These are phyloP conservation scores for Candida tibetensis DNA, from an alignment of 805 yeast genomes.

Conservation along the genomic window DNA sequence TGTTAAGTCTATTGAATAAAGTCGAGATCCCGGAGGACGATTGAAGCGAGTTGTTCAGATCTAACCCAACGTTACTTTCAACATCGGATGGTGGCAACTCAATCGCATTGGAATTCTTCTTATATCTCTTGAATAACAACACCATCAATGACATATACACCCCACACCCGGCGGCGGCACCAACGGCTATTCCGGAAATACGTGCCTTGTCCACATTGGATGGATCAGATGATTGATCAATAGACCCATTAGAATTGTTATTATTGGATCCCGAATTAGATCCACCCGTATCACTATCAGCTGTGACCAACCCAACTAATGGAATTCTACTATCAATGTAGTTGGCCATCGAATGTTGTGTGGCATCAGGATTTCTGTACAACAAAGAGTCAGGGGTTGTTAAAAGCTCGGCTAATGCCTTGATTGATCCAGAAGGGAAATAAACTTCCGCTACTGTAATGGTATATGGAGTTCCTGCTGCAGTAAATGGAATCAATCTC, in stretches of 20 bases:
- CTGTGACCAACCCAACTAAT: slow-evolving; percentile 40
- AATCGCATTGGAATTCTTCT: slow-evolving; percentile 34
- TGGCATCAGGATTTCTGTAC: slow-evolving; percentile 56
- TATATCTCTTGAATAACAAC: slow-evolving; percentile 50
- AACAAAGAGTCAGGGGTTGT: slow-evolving; percentile 52
- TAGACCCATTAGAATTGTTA: slow-evolving; percentile 30
- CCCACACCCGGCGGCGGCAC: slow-evolving; percentile 75
- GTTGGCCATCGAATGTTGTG: slow-evolving; percentile 55
- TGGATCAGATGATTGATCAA: slow-evolving; percentile 22
- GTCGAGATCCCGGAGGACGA: slow-evolving; percentile 25
- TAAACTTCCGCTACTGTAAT: slow-evolving; percentile 88
- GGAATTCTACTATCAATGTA: slow-evolving; percentile 75
- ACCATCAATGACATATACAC: slow-evolving; percentile 62
- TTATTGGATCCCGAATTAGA: slow-evolving; percentile 5
- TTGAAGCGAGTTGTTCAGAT: slow-evolving; percentile 14
- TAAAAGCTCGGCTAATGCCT: slow-evolving; percentile 48
- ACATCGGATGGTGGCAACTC: slow-evolving; percentile 41
- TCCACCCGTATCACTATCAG: slow-evolving; percentile 10
- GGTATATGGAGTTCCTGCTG: slow-evolving; percentile 52
- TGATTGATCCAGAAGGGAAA: slow-evolving; percentile 59
- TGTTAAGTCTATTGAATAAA: slow-evolving; percentile 24
- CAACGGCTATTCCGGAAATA: slow-evolving; percentile 77
- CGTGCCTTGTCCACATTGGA: slow-evolving; percentile 30
- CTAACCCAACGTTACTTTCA: slow-evolving; percentile 33
- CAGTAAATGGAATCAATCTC: slow-evolving; percentile 72